Base-by-base conservation (phyloP, 202 grass and related monocot species). In the Panicum hallii region DNA sequence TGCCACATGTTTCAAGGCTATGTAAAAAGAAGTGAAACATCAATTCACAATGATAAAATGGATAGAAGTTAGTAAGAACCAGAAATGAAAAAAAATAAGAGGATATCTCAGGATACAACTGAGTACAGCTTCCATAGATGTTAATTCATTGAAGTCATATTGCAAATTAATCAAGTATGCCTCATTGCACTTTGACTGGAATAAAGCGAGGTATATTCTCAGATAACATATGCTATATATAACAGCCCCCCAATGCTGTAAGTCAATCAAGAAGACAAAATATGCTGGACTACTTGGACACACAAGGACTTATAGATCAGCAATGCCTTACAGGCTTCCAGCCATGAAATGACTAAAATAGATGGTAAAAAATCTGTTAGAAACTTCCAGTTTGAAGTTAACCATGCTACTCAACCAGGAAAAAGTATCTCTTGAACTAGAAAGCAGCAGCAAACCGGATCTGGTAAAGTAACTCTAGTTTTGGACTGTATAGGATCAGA, bases 21-120 rank as follows among this genome's bases (percentile, higher is more conserved):
- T 15, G 5, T 13, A 86, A 16, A 82, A 72, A 5, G 4, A 77
- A 57, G 3, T 62, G 60, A 82, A 34, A 74, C n/a, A 86, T 85
- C 36, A 82, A 65, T 0, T 5, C 11, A 0, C n/a, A 48, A 66
- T 50, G n/a, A 5, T 55, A 36, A 50, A 60, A 52, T 42, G 20
- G 82, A 41, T 46, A 70, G 48, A 56, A 74, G 11, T 17, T 3
- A 26, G 55, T 14, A 41, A 63, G 26, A 19, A 90, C 17, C 46
- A 28, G 30, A 32, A 28, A 81, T 60, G 14, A n/a, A 9, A 11
- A 56, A 6, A 64, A 13, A 61, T 45, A 80, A 86, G 75, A 79
- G 11, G 10, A n/a, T 55, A 68, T 64, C 56, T 28, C 55, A 54
- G 19, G 1, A 76, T 17, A 85, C 23, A 85, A 79, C 77, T 63